Base-by-base conservation (phyloP, 805 yeast species). In the Brettanomyces nanus region DNA sequence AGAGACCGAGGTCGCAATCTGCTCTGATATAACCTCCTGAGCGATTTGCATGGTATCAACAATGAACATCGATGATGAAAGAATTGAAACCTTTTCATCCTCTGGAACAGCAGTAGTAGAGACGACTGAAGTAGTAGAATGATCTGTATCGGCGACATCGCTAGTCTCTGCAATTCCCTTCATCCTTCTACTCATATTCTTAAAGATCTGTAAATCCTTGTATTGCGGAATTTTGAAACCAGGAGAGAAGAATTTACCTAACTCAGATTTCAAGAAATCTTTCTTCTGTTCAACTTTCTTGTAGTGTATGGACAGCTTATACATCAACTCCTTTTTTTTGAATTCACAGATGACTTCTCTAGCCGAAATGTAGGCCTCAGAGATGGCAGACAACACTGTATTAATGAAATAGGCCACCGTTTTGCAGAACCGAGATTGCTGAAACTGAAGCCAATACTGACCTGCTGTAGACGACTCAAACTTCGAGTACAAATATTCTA, bases 261-360 rank as follows among this genome's bases (percentile, higher is more conserved):
- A 51, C 43, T 56, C 61, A 17, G 45, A 46, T 37, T 50, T 53
- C 36, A 61, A 37, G 40, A 61, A 61, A 25, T 57, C 47, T 37
- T 48, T 49, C 46, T 59, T 60, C 28, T 37, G 43, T 43, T 61
- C 62, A 17, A 59, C 42, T 11, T 47, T 35, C 44, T 46, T 46
- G 34, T 52, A 57, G 27, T 48, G 49, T n/a, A 49, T 48, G 18
- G 57, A 47, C 14, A 46, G 42, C 31, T 48, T 55, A 39, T 49
- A 49, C 21, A 44, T 47, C 19, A 46, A 28, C 19, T 45, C 49
- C 14, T 41, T 45, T 17, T 46, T 46, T 3, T 35, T 20, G 11
- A 51, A 31, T 4, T 38, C 44, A 6, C 11, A 4, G 20, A 39
- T 36, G 11, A 43, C n/a, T n/a, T 34, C 38, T 6, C 35, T 26